phyloP scores from a whole-genome alignment of 2,329 filamentous ascomycete genomes.

The Nemania sp. region DNA sequence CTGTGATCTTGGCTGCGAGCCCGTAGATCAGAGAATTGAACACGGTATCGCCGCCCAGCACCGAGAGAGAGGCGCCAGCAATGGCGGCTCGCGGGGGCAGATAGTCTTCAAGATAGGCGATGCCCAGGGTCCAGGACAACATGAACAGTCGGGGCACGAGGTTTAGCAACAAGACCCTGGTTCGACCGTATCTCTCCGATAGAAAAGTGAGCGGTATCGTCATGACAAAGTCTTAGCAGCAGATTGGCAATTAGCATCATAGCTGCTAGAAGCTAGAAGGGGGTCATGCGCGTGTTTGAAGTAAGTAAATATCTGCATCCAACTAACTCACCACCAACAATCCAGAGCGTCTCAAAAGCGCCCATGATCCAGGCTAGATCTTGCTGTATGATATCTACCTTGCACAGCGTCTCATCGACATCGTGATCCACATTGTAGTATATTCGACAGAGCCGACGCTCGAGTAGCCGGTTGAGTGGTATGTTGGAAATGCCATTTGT shows the following conservation, averaged over 20 bases:
- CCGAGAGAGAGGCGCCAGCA: slow-evolving; percentile 46
- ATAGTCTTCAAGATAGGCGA: slow-evolving; percentile 43
- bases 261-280: neutral
- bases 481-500: slow-evolving; percentile 53
- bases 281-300: no score
- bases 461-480: slow-evolving; percentile 51
- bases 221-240: slow-evolving; percentile 50
- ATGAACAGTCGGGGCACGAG: slow-evolving; percentile 47
- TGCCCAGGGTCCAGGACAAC: slow-evolving; percentile 45
- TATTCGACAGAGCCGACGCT: slow-evolving; percentile 53
- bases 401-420: slow-evolving; percentile 57
- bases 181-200: slow-evolving; percentile 48
- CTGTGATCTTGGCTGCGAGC: slow-evolving; percentile 48
- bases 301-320: neutral
- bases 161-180: slow-evolving; percentile 48
- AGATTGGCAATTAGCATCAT: neutral
- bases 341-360: slow-evolving; percentile 52
- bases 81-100: slow-evolving; percentile 47
- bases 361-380: slow-evolving; percentile 57
- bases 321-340: slow-evolving; percentile 48
- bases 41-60: slow-evolving; percentile 54
- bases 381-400: slow-evolving; percentile 54
- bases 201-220: slow-evolving; percentile 53
- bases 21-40: slow-evolving; percentile 54
- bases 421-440: slow-evolving; percentile 49